phyloP scores from a whole-genome alignment of 1,284 basidiomycete species.

The Ceratobasidium sp. region DNA sequence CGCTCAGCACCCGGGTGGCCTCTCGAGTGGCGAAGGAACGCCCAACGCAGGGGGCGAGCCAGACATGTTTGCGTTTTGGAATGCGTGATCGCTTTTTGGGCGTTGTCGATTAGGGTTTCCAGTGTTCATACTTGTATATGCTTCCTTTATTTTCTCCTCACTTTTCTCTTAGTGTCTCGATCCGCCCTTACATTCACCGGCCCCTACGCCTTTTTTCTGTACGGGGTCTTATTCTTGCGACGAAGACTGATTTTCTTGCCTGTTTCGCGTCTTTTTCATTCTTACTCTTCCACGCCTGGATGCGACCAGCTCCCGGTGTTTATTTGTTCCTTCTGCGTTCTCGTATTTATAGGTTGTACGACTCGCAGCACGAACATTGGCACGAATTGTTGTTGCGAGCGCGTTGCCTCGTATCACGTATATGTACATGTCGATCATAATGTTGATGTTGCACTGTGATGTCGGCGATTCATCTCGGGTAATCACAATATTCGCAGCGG shows the following conservation, averaged over 20 bases:
- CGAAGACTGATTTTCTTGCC: constrained; percentile 1
- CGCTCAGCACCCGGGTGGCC: no score
- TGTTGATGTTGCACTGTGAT: constrained; percentile 35
- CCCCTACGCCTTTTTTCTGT: not conserved
- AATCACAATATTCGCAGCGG: no score
- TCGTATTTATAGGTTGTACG: constrained; percentile 24
- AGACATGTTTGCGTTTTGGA: constrained; percentile 35
- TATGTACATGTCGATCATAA: constrained; percentile 16
- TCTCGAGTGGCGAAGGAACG: constrained; percentile 28
- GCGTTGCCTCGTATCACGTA: constrained; percentile 6
- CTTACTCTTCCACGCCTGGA: not conserved
- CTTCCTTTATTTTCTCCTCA: not conserved
- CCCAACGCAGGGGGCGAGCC: constrained; percentile 8
- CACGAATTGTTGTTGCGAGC: constrained; percentile 19
- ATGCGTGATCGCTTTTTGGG: not conserved
- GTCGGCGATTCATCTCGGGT: constrained; percentile 4
- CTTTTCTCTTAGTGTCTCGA: not conserved
- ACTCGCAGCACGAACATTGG: constrained; percentile 20
- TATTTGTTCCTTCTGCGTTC: not conserved
- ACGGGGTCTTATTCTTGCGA: constrained; percentile 16
- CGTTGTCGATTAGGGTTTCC: not conserved
- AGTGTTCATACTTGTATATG: not conserved
- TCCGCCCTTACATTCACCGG: not conserved
- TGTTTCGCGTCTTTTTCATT: not conserved
- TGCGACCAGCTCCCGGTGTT: not conserved